Percentiles rank a stretch among this genome's conserved stretches.
Conservation (phyloP, 106 monocot species). For the Vanilla planifolia region DNA sequence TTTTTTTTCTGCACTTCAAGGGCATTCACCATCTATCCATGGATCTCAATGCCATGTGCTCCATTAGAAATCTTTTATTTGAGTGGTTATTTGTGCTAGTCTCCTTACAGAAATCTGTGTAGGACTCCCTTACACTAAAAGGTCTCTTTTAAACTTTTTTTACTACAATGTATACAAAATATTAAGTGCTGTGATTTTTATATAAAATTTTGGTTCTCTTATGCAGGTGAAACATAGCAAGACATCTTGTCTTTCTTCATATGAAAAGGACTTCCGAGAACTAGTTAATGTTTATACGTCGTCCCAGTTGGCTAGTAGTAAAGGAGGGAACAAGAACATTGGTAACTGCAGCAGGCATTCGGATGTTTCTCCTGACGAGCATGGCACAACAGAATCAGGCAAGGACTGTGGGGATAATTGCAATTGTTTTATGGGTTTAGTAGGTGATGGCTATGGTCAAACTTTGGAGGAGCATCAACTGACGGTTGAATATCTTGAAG, state of each 20-base stretch:
- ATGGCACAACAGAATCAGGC: slow-evolving; percentile 10
- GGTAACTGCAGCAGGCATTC: slow-evolving; percentile 11
- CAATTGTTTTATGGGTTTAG: slow-evolving; percentile 6
- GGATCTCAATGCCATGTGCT: too few species aligned
- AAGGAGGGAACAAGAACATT: slow-evolving; percentile 13
- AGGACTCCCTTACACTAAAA: too few species aligned
- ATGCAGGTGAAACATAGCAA: slow-evolving; percentile 82
- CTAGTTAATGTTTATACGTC: slow-evolving; percentile 48
- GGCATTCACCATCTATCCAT: too few species aligned
- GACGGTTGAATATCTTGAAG: slow-evolving; percentile 65
- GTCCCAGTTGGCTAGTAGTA: slow-evolving; percentile 17
- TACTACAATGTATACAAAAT: background rate
- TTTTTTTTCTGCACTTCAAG: too few species aligned
- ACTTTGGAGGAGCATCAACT: slow-evolving; percentile 17
- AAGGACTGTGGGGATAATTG: slow-evolving; percentile 15
- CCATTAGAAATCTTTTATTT: too few species aligned
- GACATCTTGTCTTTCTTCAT: slow-evolving; percentile 57
- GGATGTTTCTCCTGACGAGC: slow-evolving; percentile 18
- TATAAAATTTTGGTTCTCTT: slow-evolving; percentile 1
- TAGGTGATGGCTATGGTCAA: slow-evolving; percentile 16
- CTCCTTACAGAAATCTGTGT: too few species aligned
- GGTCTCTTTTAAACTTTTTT: background rate
- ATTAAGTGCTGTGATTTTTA: too few species aligned
- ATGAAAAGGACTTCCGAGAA: slow-evolving; percentile 62
- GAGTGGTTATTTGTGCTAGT: too few species aligned